Evolutionary conservation across 345 rosid species (phyloP).

Genomic region (Populus deltoides): DNA sequence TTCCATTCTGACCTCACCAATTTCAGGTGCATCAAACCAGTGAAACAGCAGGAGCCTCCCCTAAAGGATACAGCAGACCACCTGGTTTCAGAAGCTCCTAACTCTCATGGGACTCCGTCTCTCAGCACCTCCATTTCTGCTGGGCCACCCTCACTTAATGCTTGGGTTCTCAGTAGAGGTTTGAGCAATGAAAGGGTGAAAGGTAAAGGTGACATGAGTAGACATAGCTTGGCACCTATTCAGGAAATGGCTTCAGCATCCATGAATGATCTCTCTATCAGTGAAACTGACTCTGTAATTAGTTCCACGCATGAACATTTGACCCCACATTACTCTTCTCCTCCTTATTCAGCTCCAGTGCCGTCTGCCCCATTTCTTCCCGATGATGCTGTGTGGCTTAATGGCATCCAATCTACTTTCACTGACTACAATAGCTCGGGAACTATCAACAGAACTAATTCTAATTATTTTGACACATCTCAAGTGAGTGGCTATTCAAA

Average conservation of each 20-base stretch:
- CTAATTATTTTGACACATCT: conserved; percentile 25
- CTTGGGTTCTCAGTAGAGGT: conserved; percentile 64
- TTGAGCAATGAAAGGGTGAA: conserved; percentile 36
- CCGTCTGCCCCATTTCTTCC: conserved; percentile 95
- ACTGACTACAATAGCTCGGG: conserved; percentile 14
- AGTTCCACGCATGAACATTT: conserved; percentile 24
- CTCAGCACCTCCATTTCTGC: conserved; percentile 36
- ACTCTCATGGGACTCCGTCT: conserved; percentile 4
- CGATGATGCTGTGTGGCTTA: conserved; percentile 64
- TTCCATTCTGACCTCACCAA: conserved; percentile 47
- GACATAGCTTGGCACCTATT: conserved; percentile 44
- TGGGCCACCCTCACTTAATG: conserved; percentile 81
- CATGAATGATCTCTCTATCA: conserved; percentile 50
- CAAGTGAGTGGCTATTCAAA: conserved; percentile 33
- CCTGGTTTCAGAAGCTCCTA: conserved; percentile 33
- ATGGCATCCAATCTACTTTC: conserved; percentile 28
- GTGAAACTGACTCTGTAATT: conserved; percentile 27
- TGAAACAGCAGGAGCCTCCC: conserved; percentile 42
- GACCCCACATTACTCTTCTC: conserved; percentile 27
- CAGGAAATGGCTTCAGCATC: conserved; percentile 55
- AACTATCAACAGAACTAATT: conserved; percentile 32
- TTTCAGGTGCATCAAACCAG: conserved; percentile 33
- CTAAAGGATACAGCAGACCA: conserved; percentile 30
- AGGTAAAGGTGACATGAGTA: conserved; percentile 33
- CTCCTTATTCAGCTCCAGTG: conserved; percentile 52